phyloP scores from a whole-genome alignment of 371 early-diverging fungal genomes.

The Amoeboaphelidium protococcarum region DNA sequence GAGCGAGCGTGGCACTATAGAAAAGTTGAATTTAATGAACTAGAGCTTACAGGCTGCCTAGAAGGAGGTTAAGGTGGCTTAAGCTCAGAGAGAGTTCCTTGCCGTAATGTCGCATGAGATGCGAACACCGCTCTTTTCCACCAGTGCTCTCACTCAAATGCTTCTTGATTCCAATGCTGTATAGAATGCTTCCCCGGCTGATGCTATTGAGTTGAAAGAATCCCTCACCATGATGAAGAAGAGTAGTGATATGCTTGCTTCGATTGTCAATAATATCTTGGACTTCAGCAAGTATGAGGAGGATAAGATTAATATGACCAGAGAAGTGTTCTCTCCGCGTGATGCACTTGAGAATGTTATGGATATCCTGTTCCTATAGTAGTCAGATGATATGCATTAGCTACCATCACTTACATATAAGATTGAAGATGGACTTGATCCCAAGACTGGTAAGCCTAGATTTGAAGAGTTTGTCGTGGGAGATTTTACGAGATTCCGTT shows the following conservation, averaged over 20 bases:
- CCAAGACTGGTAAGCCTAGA: too few species aligned
- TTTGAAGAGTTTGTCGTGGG: background rate
- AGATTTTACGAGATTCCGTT: background rate
- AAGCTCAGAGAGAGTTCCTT: background rate
- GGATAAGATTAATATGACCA: background rate
- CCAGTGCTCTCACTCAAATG: conserved; percentile 1
- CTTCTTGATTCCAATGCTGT: background rate
- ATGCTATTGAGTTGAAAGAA: background rate
- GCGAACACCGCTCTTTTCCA: conserved; percentile 2
- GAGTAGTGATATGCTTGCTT: conserved; percentile 1
- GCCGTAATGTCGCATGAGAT: conserved; percentile 1
- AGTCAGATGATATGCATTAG: background rate
- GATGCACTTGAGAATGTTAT: conserved; percentile 1
- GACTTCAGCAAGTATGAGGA: conserved; percentile 2
- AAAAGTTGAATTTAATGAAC: background rate
- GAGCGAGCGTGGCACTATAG: background rate
- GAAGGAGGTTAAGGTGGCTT: background rate
- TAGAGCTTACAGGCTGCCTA: background rate
- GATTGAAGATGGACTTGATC: too few species aligned
- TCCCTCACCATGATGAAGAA: background rate
- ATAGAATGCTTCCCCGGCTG: background rate
- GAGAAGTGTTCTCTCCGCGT: background rate
- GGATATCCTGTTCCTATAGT: background rate
- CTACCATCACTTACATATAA: background rate
- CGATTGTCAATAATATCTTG: conserved; percentile 2